These are phyloP conservation scores for Parastagonospora avenae DNA, from an alignment of 2,329 filamentous ascomycete genomes.

Conservation along the genomic window DNA sequence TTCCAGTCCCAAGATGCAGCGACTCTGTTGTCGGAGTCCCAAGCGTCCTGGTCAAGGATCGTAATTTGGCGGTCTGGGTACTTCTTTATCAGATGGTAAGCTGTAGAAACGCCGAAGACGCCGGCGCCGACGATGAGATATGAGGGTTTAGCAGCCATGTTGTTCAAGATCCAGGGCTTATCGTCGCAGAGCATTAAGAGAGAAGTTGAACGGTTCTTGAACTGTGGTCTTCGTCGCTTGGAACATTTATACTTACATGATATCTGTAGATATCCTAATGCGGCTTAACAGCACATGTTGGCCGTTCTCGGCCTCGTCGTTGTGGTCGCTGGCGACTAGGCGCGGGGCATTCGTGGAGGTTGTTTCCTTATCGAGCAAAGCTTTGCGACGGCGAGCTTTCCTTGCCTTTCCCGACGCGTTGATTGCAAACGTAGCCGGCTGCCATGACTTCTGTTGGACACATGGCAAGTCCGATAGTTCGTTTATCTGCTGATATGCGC, in stretches of 20 bases:
- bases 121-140: conserved; percentile 45
- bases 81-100: conserved; percentile 48
- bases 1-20: conserved; percentile 76
- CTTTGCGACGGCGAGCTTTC: conserved; percentile 27
- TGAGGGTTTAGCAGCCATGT: conserved; percentile 37
- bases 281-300: conserved; percentile 16
- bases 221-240: conserved; percentile 2
- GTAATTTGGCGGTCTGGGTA: conserved; percentile 49
- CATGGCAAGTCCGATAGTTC: conserved; percentile 5
- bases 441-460: conserved; percentile 30
- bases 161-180: conserved; percentile 18
- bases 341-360: conserved; percentile 34
- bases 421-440: conserved; percentile 26
- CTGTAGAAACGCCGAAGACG: conserved; percentile 46
- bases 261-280: conserved; percentile 9
- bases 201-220: conserved; percentile 13
- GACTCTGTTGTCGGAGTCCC: conserved; percentile 39
- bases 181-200: conserved; percentile 18
- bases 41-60: conserved; percentile 46
- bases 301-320: conserved; percentile 26
- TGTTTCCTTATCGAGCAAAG: conserved; percentile 35
- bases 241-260: conserved; percentile 23
- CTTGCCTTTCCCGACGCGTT: conserved; percentile 20
- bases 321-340: conserved; percentile 20
- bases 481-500: conserved; percentile 24